Conservation (phyloP, 169 alveolate species). For the Eimeria acervulina region DNA sequence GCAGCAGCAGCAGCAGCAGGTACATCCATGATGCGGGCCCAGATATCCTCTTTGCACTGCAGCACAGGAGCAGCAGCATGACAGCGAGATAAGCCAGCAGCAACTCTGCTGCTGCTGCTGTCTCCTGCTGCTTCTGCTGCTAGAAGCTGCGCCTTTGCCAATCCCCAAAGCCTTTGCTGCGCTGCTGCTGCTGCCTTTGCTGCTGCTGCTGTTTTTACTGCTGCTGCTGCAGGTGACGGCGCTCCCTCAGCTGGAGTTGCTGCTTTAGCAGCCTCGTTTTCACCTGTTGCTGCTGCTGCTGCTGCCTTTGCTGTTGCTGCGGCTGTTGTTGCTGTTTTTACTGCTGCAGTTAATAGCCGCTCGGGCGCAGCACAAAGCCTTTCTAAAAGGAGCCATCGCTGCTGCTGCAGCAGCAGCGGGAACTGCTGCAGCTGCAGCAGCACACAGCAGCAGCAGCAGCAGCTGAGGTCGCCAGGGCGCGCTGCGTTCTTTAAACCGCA, state of each 20-base stretch:
- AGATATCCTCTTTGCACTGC: conserved; percentile 58
- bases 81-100: conserved; percentile 19
- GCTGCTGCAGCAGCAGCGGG: neutral
- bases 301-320: conserved; percentile 16
- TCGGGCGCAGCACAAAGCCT: conserved; percentile 68
- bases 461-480: neutral
- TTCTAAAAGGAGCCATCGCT: conserved; percentile 65
- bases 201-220: neutral
- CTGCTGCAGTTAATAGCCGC: conserved; percentile 24
- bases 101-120: no score
- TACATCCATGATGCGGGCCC: conserved; percentile 8
- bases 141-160: conserved; percentile 55
- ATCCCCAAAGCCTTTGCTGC: conserved; percentile 20
- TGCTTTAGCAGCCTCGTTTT: neutral
- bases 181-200: conserved; percentile 37
- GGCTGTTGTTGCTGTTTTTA: neutral
- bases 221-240: conserved; percentile 11
- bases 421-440: no score
- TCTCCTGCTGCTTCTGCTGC: neutral
- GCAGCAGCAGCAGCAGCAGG: conserved; percentile 27
- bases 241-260: neutral
- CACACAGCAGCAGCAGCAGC: conserved; percentile 13
- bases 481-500: neutral
- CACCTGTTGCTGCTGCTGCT: neutral
- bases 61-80: conserved; percentile 65